These are phyloP conservation scores for Corchorus capsularis DNA, from an alignment of 345 rosid genomes.

Conservation along the genomic window DNA sequence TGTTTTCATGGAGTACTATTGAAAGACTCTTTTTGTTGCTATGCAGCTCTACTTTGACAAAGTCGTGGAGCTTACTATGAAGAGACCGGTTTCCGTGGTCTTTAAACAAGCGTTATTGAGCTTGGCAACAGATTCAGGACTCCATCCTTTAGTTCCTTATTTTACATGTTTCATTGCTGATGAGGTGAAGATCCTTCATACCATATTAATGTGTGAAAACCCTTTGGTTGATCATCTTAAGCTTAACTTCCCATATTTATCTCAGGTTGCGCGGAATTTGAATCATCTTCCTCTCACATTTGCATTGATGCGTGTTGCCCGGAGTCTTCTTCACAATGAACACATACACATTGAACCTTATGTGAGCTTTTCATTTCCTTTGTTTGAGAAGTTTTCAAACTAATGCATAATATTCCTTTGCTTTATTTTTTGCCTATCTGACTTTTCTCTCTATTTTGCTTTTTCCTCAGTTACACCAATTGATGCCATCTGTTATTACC, in stretches of 20 bases:
- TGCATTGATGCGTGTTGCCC: constrained; percentile 68
- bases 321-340: constrained; percentile 78
- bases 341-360: constrained; percentile 83
- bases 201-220: neutral
- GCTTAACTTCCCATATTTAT: constrained; percentile 19
- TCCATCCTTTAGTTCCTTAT: constrained; percentile 75
- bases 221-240: constrained; percentile 17
- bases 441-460: neutral
- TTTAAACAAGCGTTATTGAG: constrained; percentile 71
- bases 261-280: constrained; percentile 64
- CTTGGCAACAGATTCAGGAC: constrained; percentile 73
- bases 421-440: constrained; percentile 14
- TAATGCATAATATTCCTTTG: neutral
- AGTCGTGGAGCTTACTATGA: constrained; percentile 53
- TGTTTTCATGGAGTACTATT: neutral
- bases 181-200: constrained; percentile 44
- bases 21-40: neutral
- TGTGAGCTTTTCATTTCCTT: constrained; percentile 47
- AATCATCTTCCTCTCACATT: constrained; percentile 54
- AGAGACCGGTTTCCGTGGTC: constrained; percentile 46
- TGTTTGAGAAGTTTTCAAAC: neutral
- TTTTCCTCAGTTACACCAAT: constrained; percentile 73
- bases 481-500: constrained; percentile 76
- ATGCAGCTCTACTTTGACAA: constrained; percentile 75
- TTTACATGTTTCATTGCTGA: constrained; percentile 67